phyloP scores from a whole-genome alignment of 2,329 filamentous ascomycete genomes.

The Stemphylium vesicarium region DNA sequence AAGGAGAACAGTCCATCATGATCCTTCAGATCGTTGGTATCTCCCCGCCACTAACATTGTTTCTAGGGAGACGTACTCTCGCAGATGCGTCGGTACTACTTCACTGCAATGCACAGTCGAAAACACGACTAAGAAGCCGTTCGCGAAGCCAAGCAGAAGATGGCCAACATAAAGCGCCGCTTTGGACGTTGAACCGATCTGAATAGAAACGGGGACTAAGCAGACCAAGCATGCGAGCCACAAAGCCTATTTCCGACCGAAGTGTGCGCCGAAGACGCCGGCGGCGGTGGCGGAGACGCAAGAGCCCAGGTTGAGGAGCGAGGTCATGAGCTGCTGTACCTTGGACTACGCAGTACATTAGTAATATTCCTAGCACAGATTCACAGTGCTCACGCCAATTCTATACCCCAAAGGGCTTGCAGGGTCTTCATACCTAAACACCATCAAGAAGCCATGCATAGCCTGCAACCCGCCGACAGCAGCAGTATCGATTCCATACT shows the following conservation, averaged over 20 bases:
- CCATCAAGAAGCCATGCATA: slow-evolving; percentile 57
- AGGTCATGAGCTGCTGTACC: slow-evolving; percentile 62
- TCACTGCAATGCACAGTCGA: slow-evolving; percentile 59
- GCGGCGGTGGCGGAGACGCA: slow-evolving; percentile 59
- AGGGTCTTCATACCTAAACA: slow-evolving; percentile 59
- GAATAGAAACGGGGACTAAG: slow-evolving; percentile 44
- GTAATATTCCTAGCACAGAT: neutral
- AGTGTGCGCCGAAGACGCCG: slow-evolving; percentile 56
- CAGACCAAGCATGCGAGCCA: slow-evolving; percentile 58
- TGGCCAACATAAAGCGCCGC: slow-evolving; percentile 53
- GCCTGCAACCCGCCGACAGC: slow-evolving; percentile 41
- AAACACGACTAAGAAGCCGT: slow-evolving; percentile 60
- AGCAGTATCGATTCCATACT: no score
- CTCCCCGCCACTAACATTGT: no score
- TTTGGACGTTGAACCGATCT: slow-evolving; percentile 23
- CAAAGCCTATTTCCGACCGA: slow-evolving; percentile 55
- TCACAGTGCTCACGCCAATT: slow-evolving; percentile 47
- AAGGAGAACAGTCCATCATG: slow-evolving; percentile 54
- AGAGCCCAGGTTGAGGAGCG: slow-evolving; percentile 58
- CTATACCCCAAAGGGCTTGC: slow-evolving; percentile 45
- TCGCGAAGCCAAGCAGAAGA: slow-evolving; percentile 41
- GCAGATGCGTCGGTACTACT: slow-evolving; percentile 34
- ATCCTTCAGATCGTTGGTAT: no score
- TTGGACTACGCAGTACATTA: slow-evolving; percentile 45
- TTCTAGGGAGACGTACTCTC: no score